Percentiles rank a stretch among this genome's conserved stretches.
Evolutionary conservation across 768 basidiomycete species (phyloP).

Genomic region (Suillus plorans): DNA sequence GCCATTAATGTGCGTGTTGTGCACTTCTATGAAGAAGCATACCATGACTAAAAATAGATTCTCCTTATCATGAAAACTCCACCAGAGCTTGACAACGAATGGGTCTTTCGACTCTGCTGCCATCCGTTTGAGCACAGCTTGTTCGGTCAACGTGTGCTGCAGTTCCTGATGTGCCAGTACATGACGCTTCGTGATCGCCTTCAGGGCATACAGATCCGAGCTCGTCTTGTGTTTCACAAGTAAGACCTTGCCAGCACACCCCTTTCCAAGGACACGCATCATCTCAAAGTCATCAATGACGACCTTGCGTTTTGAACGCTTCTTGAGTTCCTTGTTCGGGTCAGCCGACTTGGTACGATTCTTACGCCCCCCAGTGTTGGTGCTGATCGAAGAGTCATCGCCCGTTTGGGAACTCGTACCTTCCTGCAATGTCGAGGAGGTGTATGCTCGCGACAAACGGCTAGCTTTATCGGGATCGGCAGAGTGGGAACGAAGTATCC

Average conservation of each 20-base stretch:
- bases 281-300: slow-evolving; percentile 93
- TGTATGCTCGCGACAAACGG: slow-evolving; percentile 58
- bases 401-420: slow-evolving; percentile 58
- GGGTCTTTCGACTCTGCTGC: slow-evolving; percentile 86
- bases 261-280: slow-evolving; percentile 94
- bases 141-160: slow-evolving; percentile 94
- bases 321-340: slow-evolving; percentile 50
- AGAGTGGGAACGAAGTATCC: slow-evolving; percentile 78
- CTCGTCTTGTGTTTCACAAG: slow-evolving; percentile 81
- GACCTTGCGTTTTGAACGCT: slow-evolving; percentile 65
- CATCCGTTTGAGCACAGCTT: slow-evolving; percentile 93
- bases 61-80: slow-evolving; percentile 98
- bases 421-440: slow-evolving; percentile 50
- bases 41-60: slow-evolving; percentile 97
- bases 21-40: slow-evolving; percentile 24
- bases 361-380: slow-evolving; percentile 49
- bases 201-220: slow-evolving; percentile 82
- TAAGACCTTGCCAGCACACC: slow-evolving; percentile 95
- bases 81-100: slow-evolving; percentile 94
- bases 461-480: slow-evolving; percentile 70
- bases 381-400: slow-evolving; percentile 74
- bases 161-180: slow-evolving; percentile 96
- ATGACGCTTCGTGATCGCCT: slow-evolving; percentile 97
- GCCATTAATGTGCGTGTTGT: slow-evolving; percentile 13
- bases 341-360: slow-evolving; percentile 52